A percentile compares a stretch with the other conserved stretches of the same genome.
Conservation (phyloP, 1,139 yeast species). For the Saccharomycopsis hybrid region DNA sequence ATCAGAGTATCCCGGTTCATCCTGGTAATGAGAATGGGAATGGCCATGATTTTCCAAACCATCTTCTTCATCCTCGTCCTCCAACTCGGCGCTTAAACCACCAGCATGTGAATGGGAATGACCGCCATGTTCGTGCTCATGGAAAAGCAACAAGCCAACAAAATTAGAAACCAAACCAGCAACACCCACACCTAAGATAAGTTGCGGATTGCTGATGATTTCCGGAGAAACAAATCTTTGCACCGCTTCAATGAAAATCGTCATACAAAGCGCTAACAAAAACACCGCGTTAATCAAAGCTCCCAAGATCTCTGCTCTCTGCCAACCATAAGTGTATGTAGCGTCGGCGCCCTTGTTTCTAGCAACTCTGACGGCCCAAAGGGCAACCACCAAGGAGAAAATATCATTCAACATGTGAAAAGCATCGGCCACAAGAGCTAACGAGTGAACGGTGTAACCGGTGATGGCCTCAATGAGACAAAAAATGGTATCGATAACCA, state of each 20-base stretch:
- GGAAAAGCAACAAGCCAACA: conserved; percentile 80
- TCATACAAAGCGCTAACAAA: conserved; percentile 82
- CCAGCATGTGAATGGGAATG: conserved; percentile 42
- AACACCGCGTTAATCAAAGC: conserved; percentile 96
- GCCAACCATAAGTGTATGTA: conserved; percentile 92
- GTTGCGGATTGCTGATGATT: conserved; percentile 68
- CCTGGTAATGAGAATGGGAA: too few species aligned
- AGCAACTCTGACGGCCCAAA: conserved; percentile 95
- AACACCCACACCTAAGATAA: conserved; percentile 73
- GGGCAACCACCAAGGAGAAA: conserved; percentile 79
- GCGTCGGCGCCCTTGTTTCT: conserved; percentile 79
- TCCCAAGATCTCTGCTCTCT: conserved; percentile 90
- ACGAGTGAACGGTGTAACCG: conserved; percentile 85
- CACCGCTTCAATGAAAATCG: conserved; percentile 87
- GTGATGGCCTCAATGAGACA: conserved; percentile 80
- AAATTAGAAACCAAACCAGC: conserved; percentile 80
- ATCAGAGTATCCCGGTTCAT: conserved; percentile 18
- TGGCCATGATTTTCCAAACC: conserved; percentile 25
- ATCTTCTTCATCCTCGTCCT: conserved; percentile 23
- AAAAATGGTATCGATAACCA: conserved; percentile 73
- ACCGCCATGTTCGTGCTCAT: conserved; percentile 77
- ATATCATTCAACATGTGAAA: conserved; percentile 97
- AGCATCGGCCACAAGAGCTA: conserved; percentile 91
- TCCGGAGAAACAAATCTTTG: conserved; percentile 84
- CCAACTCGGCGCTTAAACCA: conserved; percentile 28